Evolutionary conservation across 192 early-diverging fungal genomes (phyloP).

Genomic region (Spizellomyces punctatus): DNA sequence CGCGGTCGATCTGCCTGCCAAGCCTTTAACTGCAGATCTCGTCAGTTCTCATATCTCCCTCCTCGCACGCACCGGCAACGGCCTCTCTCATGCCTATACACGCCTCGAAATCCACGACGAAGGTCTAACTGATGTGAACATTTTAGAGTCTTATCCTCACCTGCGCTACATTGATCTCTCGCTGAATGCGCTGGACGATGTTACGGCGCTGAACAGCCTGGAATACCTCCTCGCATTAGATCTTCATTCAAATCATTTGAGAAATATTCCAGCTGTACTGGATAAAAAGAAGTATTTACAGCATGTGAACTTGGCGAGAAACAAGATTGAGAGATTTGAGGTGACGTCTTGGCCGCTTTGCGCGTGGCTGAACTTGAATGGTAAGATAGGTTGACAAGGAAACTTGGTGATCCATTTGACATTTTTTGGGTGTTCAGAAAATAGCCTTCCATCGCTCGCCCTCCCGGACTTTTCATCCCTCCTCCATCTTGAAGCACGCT

Average conservation of each 20-base stretch:
- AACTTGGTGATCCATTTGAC: constrained; percentile 9
- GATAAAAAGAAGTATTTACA: constrained; percentile 54
- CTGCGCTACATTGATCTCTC: constrained; percentile 55
- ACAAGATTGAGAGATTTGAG: constrained; percentile 39
- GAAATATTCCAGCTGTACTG: constrained; percentile 40
- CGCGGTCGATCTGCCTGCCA: neutral
- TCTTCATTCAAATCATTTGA: constrained; percentile 46
- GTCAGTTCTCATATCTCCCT: constrained; percentile 47
- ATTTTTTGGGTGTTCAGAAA: constrained; percentile 37
- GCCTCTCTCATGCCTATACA: constrained; percentile 57
- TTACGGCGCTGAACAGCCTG: constrained; percentile 39
- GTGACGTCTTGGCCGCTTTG: constrained; percentile 46
- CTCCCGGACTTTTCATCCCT: constrained; percentile 49
- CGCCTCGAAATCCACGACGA: constrained; percentile 47
- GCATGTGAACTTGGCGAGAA: constrained; percentile 51
- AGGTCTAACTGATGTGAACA: constrained; percentile 46
- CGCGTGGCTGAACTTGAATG: constrained; percentile 53
- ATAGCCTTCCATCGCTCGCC: constrained; percentile 39
- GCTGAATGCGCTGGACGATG: constrained; percentile 44
- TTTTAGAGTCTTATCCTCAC: constrained; percentile 48
- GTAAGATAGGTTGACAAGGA: constrained; percentile 26
- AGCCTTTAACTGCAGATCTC: neutral
- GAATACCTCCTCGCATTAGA: constrained; percentile 53
- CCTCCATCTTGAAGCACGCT: constrained; percentile 47
- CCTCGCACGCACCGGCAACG: constrained; percentile 54